Evolutionary conservation across 2,329 filamentous ascomycete species (phyloP).

Genomic region (Exophiala xenobiotica): DNA sequence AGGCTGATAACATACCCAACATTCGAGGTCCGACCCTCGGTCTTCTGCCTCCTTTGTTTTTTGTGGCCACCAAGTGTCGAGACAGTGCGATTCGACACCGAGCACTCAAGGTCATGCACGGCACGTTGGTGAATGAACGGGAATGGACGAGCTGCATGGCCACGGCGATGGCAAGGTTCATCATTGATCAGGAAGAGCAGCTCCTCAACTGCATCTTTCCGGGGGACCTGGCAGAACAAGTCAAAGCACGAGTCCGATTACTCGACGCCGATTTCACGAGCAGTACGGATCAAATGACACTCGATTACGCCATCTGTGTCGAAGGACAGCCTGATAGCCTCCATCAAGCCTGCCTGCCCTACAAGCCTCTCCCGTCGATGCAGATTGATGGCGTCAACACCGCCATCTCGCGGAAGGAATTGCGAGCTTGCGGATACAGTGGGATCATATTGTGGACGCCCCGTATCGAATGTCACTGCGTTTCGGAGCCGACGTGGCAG

Average conservation of each 20-base stretch:
- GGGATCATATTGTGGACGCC: slow-evolving; percentile 11
- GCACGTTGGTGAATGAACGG: slow-evolving; percentile 2
- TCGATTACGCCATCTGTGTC: neutral
- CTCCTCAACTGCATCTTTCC: neutral
- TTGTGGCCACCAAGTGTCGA: slow-evolving; percentile 65
- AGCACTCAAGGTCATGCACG: slow-evolving; percentile 10
- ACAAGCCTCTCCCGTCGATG: slow-evolving; percentile 8
- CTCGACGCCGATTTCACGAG: neutral
- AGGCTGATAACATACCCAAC: neutral
- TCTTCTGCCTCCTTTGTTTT: slow-evolving; percentile 64
- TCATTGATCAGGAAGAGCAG: slow-evolving; percentile 10
- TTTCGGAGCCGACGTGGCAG: too few species aligned
- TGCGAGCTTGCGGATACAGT: slow-evolving; percentile 11
- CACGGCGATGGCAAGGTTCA: slow-evolving; percentile 9
- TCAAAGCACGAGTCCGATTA: slow-evolving; percentile 2
- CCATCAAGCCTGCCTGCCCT: slow-evolving; percentile 3
- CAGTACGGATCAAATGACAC: neutral
- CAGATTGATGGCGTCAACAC: slow-evolving; percentile 11
- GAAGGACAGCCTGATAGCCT: neutral
- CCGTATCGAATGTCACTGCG: neutral
- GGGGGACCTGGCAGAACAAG: neutral
- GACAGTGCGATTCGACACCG: slow-evolving; percentile 52
- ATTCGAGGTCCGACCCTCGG: slow-evolving; percentile 36
- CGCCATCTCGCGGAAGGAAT: slow-evolving; percentile 5
- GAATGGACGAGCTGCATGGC: slow-evolving; percentile 22